Evolutionary conservation across 2,329 filamentous ascomycete species (phyloP), one percentile per base, ranked within the genome.

Genomic region (Pseudogymnoascus sp.): DNA sequence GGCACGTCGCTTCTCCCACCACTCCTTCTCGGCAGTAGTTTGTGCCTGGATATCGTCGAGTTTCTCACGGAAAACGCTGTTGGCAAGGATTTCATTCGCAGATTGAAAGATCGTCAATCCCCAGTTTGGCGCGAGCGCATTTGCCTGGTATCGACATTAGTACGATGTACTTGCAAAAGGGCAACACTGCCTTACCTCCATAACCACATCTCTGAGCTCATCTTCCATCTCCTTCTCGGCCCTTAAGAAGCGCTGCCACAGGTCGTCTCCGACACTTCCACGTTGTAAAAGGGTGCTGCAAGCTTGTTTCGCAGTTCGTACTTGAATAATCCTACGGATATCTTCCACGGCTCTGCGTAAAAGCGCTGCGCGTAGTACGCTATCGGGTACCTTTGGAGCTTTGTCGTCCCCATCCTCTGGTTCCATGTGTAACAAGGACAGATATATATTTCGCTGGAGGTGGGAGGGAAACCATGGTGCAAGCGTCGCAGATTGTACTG

Each of bases 191-290:
- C 82, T 65, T 75, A 95, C 92, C 86, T 97, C 93, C 69, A 87
- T 84, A 35, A 97, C 92, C 23, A 97, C 93, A 76, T 99, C 94
- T 70, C 91, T 85, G 65, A 99, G 81, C 77, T 99, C 94, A 68
- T 92, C 91, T 78, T 99, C 92, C 81, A 97, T 95, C 77, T 99
- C 94, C 79, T 95, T 92, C 83, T 99, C 94, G 0, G 93, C 94
- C 60, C 91, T 84, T 76, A 87, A 77, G 75, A 97, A 96, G 39
- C 93, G 83, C 79, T 97, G 91, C 89, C 92, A 96, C 68, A 99
- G 77, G 75, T 99, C 94, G 74, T 99, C 94, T 12, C 94, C 93
- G 1, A 99, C 92, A 71, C 91, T 96, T 58, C 94, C 94, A 66
- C 91, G 83, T 76, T 96, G 91, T 69, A 97, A 77, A 67, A 99